Percentiles rank a stretch among this genome's conserved stretches.
Conservation (phyloP, 345 rosid genomes). For the Dimocarpus longan region DNA sequence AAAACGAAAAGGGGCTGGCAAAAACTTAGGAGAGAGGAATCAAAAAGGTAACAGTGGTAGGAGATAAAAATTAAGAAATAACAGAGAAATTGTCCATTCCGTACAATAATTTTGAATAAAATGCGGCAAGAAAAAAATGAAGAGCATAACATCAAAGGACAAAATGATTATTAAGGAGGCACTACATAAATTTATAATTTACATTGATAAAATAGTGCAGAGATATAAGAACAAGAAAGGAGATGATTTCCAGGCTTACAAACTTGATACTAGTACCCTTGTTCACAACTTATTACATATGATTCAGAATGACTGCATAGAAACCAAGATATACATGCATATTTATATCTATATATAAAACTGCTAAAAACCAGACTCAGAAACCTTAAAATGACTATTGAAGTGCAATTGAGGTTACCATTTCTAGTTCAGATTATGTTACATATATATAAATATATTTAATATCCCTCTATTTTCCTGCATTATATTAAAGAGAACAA, state of each 20-base stretch:
- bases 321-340: not conserved
- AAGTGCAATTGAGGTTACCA: not conserved
- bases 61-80: not conserved
- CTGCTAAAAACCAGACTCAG: not conserved
- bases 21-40: not conserved
- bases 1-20: not conserved
- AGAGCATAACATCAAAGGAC: not conserved
- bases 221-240: not conserved
- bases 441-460: not conserved
- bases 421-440: not conserved
- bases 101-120: not conserved
- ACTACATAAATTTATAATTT: not conserved
- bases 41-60: not conserved
- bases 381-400: not conserved
- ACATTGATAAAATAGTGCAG: not conserved
- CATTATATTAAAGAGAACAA: no score
- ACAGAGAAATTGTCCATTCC: not conserved
- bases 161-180: not conserved
- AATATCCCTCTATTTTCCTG: not conserved
- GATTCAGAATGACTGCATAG: not conserved
- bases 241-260: not conserved
- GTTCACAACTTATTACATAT: not conserved
- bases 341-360: not conserved
- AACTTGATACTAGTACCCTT: not conserved
- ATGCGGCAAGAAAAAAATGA: not conserved